Conservation (phyloP, 305 asterid genomes). For the Withania somnifera region DNA sequence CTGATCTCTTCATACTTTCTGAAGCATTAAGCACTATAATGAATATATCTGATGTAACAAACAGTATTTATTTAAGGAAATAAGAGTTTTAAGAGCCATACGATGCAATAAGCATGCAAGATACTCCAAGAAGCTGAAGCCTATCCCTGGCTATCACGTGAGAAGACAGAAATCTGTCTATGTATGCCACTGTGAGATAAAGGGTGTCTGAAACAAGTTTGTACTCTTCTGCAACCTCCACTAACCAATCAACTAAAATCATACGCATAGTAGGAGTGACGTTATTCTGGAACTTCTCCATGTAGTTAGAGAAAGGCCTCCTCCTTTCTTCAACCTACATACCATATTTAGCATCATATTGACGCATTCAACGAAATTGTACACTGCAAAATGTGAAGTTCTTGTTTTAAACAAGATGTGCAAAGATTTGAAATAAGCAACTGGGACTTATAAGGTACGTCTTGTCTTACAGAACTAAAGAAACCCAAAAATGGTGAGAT, state of each 20-base stretch:
- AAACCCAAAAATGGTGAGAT: not conserved
- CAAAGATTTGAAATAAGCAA: not conserved
- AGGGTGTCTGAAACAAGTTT: constrained; percentile 67
- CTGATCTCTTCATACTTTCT: constrained; percentile 78
- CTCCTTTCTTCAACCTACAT: constrained; percentile 54
- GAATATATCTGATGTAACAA: not conserved
- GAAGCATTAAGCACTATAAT: constrained; percentile 19
- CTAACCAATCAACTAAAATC: constrained; percentile 77
- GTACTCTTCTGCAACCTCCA: constrained; percentile 78
- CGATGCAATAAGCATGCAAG: constrained; percentile 91
- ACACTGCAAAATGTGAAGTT: not conserved
- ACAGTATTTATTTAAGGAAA: not conserved
- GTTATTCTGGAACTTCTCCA: constrained; percentile 62
- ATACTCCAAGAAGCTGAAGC: constrained; percentile 91
- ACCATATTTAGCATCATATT: constrained; percentile 15
- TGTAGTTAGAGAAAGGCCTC: constrained; percentile 62
- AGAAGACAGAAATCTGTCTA: constrained; percentile 64
- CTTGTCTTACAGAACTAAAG: not conserved
- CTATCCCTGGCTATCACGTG: constrained; percentile 35
- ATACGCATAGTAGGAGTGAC: constrained; percentile 54
- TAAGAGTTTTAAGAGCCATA: constrained; percentile 23
- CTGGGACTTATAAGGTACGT: not conserved
- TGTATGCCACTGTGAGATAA: constrained; percentile 50
- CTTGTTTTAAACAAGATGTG: not conserved
- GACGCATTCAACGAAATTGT: not conserved